These are phyloP conservation scores for Rhizoclosmatium sp. DNA, from an alignment of 192 early-diverging fungal genomes.

Conservation along the genomic window DNA sequence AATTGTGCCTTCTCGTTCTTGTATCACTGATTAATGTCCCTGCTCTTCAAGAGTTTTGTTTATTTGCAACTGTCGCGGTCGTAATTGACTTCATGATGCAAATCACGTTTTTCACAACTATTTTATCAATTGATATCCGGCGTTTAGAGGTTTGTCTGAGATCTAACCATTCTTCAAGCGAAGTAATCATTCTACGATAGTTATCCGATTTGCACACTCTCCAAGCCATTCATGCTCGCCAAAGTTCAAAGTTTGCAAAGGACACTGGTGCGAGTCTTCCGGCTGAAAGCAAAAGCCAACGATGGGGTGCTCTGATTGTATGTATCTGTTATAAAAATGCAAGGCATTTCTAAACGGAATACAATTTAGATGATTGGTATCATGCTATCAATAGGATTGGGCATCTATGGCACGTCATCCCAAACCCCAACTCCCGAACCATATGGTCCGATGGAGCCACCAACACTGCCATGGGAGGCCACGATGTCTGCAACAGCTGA, in stretches of 20 bases:
- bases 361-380: slow-evolving; percentile 42
- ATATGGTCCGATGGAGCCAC: not conserved
- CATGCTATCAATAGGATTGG: slow-evolving; percentile 44
- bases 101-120: slow-evolving; percentile 80
- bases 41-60: slow-evolving; percentile 76
- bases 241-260: not conserved
- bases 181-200: slow-evolving; percentile 4
- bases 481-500: slow-evolving; percentile 47
- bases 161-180: not conserved
- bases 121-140: slow-evolving; percentile 85
- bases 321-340: not conserved
- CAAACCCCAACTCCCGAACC: slow-evolving; percentile 2
- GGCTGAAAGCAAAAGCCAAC: slow-evolving; percentile 25
- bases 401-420: slow-evolving; percentile 36
- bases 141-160: slow-evolving; percentile 66
- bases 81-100: slow-evolving; percentile 82
- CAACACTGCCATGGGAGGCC: slow-evolving; percentile 32
- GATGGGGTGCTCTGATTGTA: slow-evolving; percentile 45
- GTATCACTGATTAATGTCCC: slow-evolving; percentile 65
- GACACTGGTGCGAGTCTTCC: not conserved
- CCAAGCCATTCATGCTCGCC: not conserved
- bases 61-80: slow-evolving; percentile 70
- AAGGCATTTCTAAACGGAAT: not conserved
- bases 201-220: slow-evolving; percentile 55
- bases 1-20: slow-evolving; percentile 64